These are phyloP conservation scores for Mimosa bimucronata DNA, from an alignment of 306 rosid species.

Conservation along the genomic window DNA sequence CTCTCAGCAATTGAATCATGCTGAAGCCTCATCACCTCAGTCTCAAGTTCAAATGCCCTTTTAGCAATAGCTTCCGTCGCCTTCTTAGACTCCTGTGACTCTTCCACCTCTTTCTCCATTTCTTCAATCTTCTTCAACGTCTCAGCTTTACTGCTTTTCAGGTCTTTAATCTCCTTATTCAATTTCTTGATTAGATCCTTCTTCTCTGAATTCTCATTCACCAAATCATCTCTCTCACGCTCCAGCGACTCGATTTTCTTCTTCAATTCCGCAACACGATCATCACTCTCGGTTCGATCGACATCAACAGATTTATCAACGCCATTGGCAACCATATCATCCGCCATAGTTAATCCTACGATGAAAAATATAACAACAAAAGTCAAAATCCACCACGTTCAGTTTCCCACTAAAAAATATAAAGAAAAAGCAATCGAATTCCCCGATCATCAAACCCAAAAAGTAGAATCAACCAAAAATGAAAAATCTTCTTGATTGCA, in stretches of 20 bases:
- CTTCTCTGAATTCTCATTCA: slow-evolving; percentile 46
- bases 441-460: not conserved
- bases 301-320: slow-evolving; percentile 33
- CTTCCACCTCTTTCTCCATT: slow-evolving; percentile 54
- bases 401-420: slow-evolving; percentile 7
- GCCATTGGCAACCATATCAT: slow-evolving; percentile 54
- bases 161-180: slow-evolving; percentile 51
- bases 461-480: not conserved
- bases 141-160: slow-evolving; percentile 47
- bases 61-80: slow-evolving; percentile 55
- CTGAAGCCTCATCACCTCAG: slow-evolving; percentile 76
- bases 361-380: not conserved
- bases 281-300: not conserved
- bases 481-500: not conserved
- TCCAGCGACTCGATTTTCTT: slow-evolving; percentile 60
- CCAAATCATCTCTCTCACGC: slow-evolving; percentile 55
- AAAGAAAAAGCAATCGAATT: not conserved
- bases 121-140: slow-evolving; percentile 55
- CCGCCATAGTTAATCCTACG: slow-evolving; percentile 66
- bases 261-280: slow-evolving; percentile 32
- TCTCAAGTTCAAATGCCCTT: slow-evolving; percentile 78
- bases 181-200: slow-evolving; percentile 57
- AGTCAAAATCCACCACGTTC: not conserved
- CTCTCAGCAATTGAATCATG: slow-evolving; percentile 60
- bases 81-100: slow-evolving; percentile 45